Conservation (phyloP, 2,329 filamentous ascomycete genomes). For the Talaromyces verruculosus region DNA sequence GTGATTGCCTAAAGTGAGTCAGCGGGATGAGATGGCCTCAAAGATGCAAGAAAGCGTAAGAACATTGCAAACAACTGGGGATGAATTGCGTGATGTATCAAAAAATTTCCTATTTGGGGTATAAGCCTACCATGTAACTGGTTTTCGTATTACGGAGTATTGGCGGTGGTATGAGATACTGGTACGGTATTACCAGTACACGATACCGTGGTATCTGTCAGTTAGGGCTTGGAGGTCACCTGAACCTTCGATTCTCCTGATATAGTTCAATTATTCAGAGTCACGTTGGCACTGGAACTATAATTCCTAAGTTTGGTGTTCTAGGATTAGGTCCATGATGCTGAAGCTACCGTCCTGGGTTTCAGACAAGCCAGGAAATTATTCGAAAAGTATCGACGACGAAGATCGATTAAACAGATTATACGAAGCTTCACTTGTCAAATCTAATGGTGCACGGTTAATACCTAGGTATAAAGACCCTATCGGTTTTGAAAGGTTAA, state of each 20-base stretch:
- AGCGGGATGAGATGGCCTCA: background rate
- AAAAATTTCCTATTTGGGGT: slow-evolving; percentile 10
- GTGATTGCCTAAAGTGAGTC: background rate
- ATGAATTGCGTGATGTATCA: slow-evolving; percentile 16
- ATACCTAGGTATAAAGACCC: background rate
- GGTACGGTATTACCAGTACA: background rate
- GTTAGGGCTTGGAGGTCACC: background rate
- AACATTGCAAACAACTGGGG: slow-evolving; percentile 14
- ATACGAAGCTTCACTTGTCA: background rate
- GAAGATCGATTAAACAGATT: background rate
- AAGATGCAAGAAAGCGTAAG: background rate
- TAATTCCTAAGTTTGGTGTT: rapidly evolving
- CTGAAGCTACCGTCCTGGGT: background rate
- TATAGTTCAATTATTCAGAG: background rate
- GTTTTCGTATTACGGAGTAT: background rate
- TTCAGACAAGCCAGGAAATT: background rate
- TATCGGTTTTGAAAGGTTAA: background rate
- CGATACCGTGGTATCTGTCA: background rate
- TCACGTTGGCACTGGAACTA: background rate
- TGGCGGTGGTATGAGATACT: background rate
- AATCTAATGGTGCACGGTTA: background rate
- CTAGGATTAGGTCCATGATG: background rate
- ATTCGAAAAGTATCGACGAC: background rate
- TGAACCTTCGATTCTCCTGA: background rate
- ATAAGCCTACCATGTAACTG: background rate